Base-by-base conservation (phyloP, 1,139 yeast species). In the Arxiozyma slooffiae region DNA sequence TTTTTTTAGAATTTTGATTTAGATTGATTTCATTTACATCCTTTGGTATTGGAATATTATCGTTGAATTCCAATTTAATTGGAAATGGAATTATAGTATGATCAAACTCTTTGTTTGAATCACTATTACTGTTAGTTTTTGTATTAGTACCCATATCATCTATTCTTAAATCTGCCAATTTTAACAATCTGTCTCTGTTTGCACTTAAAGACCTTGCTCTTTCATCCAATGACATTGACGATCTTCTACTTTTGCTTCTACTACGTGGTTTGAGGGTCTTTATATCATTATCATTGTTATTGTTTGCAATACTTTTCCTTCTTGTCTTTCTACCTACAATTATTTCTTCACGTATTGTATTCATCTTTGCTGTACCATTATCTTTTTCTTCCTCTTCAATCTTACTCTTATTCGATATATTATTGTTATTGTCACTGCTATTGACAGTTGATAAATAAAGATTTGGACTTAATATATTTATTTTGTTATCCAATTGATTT, bases 121-220 rank as follows among this genome's bases (percentile, higher is more conserved):
- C 37, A 18, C 18, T 14, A 45, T 24, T 9, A 24, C 11, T 14
- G 24, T 39, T 8, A 14, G 7, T 7, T 5, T 39, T 23, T 7
- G 8, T 39, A 20, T 9, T 39, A 4, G 9, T 20, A 22, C 21
- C 38, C 7, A 21, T 16, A 22, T 47, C 46, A 14, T 45, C 46
- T 16, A 50, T 21, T 11, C 46, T 42, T 23, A 60, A 46, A 45
- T 60, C 67, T 1, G 87, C 87, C 57, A 82, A 68, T 60, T 81
- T 85, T 43, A 82, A 64, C 74, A 82, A 76, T 60, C 81, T 80
- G 48, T 80, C 85, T 49, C 85, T 67, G 7, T 69, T 68, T 38
- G 65, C 64, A 40, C 72, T 64, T 11, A 67, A 48, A 1, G 71
- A 66, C 16, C 70, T 57, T 6, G 69, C 68, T 41, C 64, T 62